Evolutionary conservation across 2,329 filamentous ascomycete genomes (phyloP), one percentile per base, ranked within the genome.

Genomic region (Verticillium nubilum): DNA sequence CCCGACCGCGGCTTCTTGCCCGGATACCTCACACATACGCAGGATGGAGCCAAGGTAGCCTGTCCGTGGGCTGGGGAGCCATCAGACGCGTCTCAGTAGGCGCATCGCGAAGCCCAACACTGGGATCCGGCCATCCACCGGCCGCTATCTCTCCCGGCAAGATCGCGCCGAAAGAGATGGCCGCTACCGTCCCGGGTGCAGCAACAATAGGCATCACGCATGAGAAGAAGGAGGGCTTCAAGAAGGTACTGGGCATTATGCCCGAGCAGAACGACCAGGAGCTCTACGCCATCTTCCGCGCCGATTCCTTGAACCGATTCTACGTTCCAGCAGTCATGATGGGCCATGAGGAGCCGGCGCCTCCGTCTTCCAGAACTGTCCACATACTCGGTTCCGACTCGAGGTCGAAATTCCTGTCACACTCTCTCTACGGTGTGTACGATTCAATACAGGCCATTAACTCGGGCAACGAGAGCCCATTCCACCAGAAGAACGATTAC

Each of bases 1-100:
- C 73, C 65, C 71, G 74, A 66, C 70, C 73, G 72, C 77, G 79
- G 74, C 71, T 75, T 67, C 71, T 73, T 69, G 74, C 76, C 70
- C 73, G 74, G 70, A 76, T 77, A 76, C 67, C 72, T 58, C 67
- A 68, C 62, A 72, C 59, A 68, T 63, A 63, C 52, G 61, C 69
- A 59, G 59, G 56, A 80, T 82, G 80, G 66, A 67, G 65, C 52
- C 71, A 58, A 73, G 70, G 73, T 80, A 77, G 71, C 69, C 59
- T 64, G 42, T 63, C 59, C 19, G 68, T 64, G 62, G 71, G 72
- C 73, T 72, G 73, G 69, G 72, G 68, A 70, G 74, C 74, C 70
- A 69, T 66, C 62, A 68, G 70, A 64, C 63, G 63, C 63, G 58
- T 66, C 63, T 61, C 61, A 58, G 17, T 59, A 57, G 55, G 61